Percentiles rank a stretch among this genome's conserved stretches.
phyloP scores from a whole-genome alignment of 306 rosid genomes.

The Malus sylvestris region DNA sequence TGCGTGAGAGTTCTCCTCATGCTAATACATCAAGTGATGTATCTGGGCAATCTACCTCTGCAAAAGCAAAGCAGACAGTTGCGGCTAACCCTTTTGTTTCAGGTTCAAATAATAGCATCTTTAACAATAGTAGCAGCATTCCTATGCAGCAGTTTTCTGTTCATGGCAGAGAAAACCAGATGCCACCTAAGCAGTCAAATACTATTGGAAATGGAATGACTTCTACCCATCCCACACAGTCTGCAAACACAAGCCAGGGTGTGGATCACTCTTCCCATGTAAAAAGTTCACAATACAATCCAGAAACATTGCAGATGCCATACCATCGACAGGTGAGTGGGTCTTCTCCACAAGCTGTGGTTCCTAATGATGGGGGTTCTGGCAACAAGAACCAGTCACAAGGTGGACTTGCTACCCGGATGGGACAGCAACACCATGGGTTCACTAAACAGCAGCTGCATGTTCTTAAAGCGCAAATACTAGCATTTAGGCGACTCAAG shows the following conservation, averaged over 20 bases:
- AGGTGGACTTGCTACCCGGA: conserved; percentile 49
- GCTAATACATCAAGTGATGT: conserved; percentile 67
- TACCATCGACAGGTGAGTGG: conserved; percentile 50
- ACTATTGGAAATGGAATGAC: conserved; percentile 62
- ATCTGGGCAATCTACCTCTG: conserved; percentile 58
- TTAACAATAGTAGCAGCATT: conserved; percentile 39
- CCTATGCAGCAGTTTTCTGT: conserved; percentile 54
- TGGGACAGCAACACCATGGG: conserved; percentile 46
- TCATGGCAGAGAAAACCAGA: conserved; percentile 77
- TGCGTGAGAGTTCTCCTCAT: conserved; percentile 66
- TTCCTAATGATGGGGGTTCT: conserved; percentile 49
- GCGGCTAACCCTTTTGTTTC: conserved; percentile 54
- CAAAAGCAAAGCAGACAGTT: conserved; percentile 62
- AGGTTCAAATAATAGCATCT: conserved; percentile 38
- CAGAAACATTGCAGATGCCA: conserved; percentile 55
- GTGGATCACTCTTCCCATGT: conserved; percentile 47
- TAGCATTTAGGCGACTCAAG: conserved; percentile 95
- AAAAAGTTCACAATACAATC: conserved; percentile 38
- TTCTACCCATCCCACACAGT: conserved; percentile 48
- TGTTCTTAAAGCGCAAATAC: conserved; percentile 93
- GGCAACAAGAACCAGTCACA: conserved; percentile 37
- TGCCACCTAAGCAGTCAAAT: conserved; percentile 48
- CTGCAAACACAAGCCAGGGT: conserved; percentile 43
- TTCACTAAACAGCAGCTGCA: conserved; percentile 90
- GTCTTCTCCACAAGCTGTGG: conserved; percentile 53